A percentile compares a stretch with the other conserved stretches of the same genome.
Evolutionary conservation across 164 flowering plant species (phyloP).

Genomic region (Stephania yunnanensis): DNA sequence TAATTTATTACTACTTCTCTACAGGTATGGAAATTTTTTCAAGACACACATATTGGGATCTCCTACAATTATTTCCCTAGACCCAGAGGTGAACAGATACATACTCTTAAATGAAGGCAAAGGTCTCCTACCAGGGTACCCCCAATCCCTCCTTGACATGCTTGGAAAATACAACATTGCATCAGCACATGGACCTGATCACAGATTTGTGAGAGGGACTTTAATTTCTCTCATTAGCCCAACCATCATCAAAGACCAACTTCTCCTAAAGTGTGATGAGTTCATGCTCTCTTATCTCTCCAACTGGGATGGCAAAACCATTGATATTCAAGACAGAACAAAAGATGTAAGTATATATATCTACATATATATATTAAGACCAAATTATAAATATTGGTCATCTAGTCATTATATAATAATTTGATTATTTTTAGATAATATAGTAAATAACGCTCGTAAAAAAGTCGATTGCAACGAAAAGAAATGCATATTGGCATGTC

Average conservation of each 20-base stretch:
- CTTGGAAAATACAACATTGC: constrained; percentile 83
- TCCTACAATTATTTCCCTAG: constrained; percentile 87
- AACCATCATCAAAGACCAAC: constrained; percentile 56
- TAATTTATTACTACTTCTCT: not conserved
- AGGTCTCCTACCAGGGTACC: constrained; percentile 94
- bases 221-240: constrained; percentile 64
- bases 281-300: constrained; percentile 74
- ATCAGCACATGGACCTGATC: constrained; percentile 84
- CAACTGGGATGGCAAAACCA: constrained; percentile 53
- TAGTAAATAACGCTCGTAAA: no score
- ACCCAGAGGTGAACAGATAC: constrained; percentile 86
- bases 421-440: constrained; percentile 5
- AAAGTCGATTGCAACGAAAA: not conserved
- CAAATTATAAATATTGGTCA: no score
- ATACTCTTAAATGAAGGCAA: constrained; percentile 81
- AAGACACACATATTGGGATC: constrained; percentile 86
- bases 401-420: no score
- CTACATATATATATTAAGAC: no score
- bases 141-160: constrained; percentile 83
- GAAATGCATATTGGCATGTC: not conserved
- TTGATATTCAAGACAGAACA: constrained; percentile 79
- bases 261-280: constrained; percentile 67
- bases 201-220: constrained; percentile 85
- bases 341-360: constrained; percentile 49
- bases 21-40: constrained; percentile 82